Evolutionary conservation across 768 basidiomycete species (phyloP).

Genomic region (Lyophyllum semitale): DNA sequence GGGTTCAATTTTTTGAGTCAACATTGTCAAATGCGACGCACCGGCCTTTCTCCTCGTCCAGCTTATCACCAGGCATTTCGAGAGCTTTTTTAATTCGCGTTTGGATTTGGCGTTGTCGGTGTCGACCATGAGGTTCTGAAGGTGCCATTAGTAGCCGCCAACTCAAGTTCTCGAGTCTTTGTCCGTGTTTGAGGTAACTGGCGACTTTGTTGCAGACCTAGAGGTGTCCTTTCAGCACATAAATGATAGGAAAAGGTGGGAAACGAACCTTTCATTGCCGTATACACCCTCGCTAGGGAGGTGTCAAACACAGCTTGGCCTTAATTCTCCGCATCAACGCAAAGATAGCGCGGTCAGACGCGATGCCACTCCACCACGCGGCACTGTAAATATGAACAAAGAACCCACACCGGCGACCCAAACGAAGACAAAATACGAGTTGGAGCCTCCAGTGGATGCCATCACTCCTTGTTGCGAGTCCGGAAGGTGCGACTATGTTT

Average conservation of each 20-base stretch:
- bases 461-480: too few relatives aligned
- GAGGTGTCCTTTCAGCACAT: background rate
- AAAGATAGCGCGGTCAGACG: too few relatives aligned
- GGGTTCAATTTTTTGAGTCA: conserved; percentile 25
- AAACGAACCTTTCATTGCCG: conserved; percentile 81
- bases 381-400: too few relatives aligned
- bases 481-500: too few relatives aligned
- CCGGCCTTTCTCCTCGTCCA: conserved; percentile 93
- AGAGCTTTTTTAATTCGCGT: conserved; percentile 88
- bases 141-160: conserved; percentile 94
- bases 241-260: conserved; percentile 1
- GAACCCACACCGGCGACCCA: too few relatives aligned
- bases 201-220: conserved; percentile 91
- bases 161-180: conserved; percentile 87
- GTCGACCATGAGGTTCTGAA: conserved; percentile 90
- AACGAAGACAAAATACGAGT: too few relatives aligned
- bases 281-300: too few relatives aligned
- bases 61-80: conserved; percentile 87
- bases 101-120: conserved; percentile 87
- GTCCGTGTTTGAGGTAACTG: conserved; percentile 87
- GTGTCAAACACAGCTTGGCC: too few relatives aligned
- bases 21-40: conserved; percentile 37
- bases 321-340: too few relatives aligned
- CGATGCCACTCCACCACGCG: too few relatives aligned
- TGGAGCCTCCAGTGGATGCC: too few relatives aligned